Conservation (phyloP, 768 basidiomycete species). For the Boletus tomentosulus region DNA sequence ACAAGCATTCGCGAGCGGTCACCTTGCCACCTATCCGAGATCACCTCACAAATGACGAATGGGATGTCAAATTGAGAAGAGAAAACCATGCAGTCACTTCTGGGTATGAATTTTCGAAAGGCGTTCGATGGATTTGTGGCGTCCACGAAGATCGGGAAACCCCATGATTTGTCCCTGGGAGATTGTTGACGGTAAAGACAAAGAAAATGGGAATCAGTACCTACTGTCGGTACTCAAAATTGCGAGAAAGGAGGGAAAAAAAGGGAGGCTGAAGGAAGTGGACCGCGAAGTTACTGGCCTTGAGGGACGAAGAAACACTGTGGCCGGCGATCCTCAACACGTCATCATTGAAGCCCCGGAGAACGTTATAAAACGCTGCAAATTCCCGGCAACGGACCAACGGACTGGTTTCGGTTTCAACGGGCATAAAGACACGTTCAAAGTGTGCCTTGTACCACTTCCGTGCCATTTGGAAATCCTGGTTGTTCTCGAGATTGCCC, state of each 20-base stretch:
- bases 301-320: not conserved
- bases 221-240: not conserved
- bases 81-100: not conserved
- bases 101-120: not conserved
- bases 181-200: not conserved
- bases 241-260: not conserved
- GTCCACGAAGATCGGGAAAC: not conserved
- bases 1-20: slow-evolving; percentile 11
- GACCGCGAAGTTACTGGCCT: not conserved
- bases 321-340: not conserved
- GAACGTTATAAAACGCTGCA: not conserved
- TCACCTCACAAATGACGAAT: slow-evolving; percentile 11
- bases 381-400: not conserved
- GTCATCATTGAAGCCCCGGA: not conserved
- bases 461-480: too few species aligned
- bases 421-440: not conserved
- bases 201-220: not conserved
- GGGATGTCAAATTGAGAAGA: not conserved
- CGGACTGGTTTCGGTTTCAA: not conserved
- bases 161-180: not conserved
- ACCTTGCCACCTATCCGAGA: not conserved
- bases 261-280: not conserved
- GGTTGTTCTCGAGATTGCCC: too few species aligned
- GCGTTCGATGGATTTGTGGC: not conserved
- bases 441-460: not conserved